A percentile compares a stretch with the other conserved stretches of the same genome.
phyloP scores from a whole-genome alignment of 164 flowering plant species.

The Nelumbo lutea region DNA sequence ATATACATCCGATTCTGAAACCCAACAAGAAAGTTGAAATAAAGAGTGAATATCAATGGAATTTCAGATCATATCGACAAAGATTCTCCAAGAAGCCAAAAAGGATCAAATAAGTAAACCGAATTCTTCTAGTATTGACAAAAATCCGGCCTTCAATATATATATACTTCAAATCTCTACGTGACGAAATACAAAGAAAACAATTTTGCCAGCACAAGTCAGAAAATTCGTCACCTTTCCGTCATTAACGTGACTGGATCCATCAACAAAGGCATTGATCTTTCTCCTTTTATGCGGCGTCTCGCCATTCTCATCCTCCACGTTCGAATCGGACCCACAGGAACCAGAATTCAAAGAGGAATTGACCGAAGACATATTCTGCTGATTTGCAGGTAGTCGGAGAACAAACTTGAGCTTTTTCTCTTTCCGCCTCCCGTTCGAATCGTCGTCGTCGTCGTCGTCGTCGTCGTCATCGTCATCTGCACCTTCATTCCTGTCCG shows the following conservation, averaged over 20 bases:
- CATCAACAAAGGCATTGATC: slow-evolving; percentile 42
- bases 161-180: background rate
- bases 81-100: slow-evolving; percentile 3
- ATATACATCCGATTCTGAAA: slow-evolving; percentile 9
- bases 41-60: slow-evolving; percentile 29
- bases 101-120: background rate
- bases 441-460: slow-evolving; percentile 20
- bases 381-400: slow-evolving; percentile 20
- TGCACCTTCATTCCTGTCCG: slow-evolving; percentile 4
- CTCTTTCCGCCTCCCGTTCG: slow-evolving; percentile 32
- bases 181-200: background rate
- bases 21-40: slow-evolving; percentile 8
- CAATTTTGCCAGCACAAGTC: background rate
- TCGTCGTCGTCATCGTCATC: background rate
- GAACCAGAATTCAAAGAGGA: slow-evolving; percentile 18
- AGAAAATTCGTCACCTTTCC: slow-evolving; percentile 27
- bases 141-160: slow-evolving; percentile 3
- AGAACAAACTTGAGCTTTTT: slow-evolving; percentile 54
- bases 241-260: slow-evolving; percentile 24
- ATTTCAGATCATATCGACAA: background rate
- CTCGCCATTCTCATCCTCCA: slow-evolving; percentile 26
- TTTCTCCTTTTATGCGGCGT: slow-evolving; percentile 36
- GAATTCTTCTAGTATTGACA: background rate
- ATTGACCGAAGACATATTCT: slow-evolving; percentile 12
- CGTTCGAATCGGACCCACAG: slow-evolving; percentile 30